These are phyloP conservation scores for Lasiosphaeria hispida DNA, from an alignment of 495 filamentous ascomycete species.

Conservation along the genomic window DNA sequence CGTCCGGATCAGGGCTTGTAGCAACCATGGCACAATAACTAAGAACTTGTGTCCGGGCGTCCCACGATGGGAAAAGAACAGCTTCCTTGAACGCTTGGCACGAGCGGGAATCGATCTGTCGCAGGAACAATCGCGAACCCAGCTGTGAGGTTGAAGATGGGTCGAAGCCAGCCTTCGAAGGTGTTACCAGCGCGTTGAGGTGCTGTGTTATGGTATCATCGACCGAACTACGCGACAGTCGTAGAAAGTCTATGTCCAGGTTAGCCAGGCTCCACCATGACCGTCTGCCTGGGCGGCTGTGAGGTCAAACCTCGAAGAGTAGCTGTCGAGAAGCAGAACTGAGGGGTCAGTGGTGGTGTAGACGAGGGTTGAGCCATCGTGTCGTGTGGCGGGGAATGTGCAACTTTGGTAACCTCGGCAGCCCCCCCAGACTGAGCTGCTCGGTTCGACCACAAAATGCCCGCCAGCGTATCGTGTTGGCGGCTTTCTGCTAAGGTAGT, in stretches of 20 bases:
- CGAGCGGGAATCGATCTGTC: conserved; percentile 53
- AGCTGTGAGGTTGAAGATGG: conserved; percentile 66
- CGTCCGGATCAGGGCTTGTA: conserved; percentile 80
- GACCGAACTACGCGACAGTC: conserved; percentile 76
- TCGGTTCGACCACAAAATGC: conserved; percentile 46
- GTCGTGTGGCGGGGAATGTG: conserved; percentile 19
- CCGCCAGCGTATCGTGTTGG: conserved; percentile 42
- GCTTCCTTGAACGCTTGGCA: conserved; percentile 74
- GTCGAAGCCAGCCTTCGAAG: conserved; percentile 69
- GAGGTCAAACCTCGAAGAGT: conserved; percentile 68
- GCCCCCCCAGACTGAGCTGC: conserved; percentile 39
- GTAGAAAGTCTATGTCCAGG: conserved; percentile 77
- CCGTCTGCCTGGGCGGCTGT: not conserved
- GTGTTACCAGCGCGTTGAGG: conserved; percentile 84
- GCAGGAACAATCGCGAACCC: conserved; percentile 51
- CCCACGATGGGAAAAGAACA: conserved; percentile 87
- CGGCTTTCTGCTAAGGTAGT: not conserved
- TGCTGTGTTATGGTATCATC: conserved; percentile 94
- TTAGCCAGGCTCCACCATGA: conserved; percentile 1
- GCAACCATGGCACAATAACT: conserved; percentile 90
- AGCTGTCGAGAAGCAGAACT: conserved; percentile 90
- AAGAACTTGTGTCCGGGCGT: conserved; percentile 77
- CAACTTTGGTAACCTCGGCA: conserved; percentile 26
- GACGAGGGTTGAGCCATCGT: conserved; percentile 63
- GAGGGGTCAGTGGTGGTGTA: conserved; percentile 69